Evolutionary conservation across 148 eudicot genomes (phyloP).

Genomic region (Chenopodium suecicum): DNA sequence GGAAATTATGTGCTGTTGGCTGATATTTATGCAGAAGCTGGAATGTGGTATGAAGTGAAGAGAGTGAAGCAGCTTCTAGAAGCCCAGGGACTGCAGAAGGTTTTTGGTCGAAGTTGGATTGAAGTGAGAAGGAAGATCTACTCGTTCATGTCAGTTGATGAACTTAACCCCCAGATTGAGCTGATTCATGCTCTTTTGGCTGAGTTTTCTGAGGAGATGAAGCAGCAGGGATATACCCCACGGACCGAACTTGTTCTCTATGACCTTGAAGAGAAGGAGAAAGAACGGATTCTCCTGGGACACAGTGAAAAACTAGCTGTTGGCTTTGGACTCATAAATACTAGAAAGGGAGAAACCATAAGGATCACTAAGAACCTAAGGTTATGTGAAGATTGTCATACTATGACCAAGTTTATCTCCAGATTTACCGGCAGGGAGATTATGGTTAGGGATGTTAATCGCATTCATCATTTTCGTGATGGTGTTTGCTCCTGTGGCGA

Average conservation of each 20-base stretch:
- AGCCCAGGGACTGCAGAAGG: conserved; percentile 63
- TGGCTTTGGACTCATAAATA: conserved; percentile 81
- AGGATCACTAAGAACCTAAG: conserved; percentile 88
- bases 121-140: conserved; percentile 68
- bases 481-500: conserved; percentile 91
- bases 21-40: conserved; percentile 75
- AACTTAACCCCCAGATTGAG: conserved; percentile 75
- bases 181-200: conserved; percentile 65
- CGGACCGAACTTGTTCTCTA: conserved; percentile 65
- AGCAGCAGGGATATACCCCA: conserved; percentile 70
- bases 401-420: conserved; percentile 78
- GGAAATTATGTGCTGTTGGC: conserved; percentile 90
- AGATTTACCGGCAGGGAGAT: conserved; percentile 69
- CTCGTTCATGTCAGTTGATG: conserved; percentile 71
- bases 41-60: conserved; percentile 78
- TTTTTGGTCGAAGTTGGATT: conserved; percentile 81
- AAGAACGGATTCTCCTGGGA: conserved; percentile 73
- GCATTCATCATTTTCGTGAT: conserved; percentile 78
- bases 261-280: conserved; percentile 72
- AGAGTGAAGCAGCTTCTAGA: conserved; percentile 62
- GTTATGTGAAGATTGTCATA: conserved; percentile 93
- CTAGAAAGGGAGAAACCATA: conserved; percentile 59
- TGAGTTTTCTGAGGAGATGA: conserved; percentile 73
- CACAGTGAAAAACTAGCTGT: conserved; percentile 94
- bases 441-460: conserved; percentile 86